phyloP scores from a whole-genome alignment of 441 rosid genomes.

The Pelargonium citronellum region DNA sequence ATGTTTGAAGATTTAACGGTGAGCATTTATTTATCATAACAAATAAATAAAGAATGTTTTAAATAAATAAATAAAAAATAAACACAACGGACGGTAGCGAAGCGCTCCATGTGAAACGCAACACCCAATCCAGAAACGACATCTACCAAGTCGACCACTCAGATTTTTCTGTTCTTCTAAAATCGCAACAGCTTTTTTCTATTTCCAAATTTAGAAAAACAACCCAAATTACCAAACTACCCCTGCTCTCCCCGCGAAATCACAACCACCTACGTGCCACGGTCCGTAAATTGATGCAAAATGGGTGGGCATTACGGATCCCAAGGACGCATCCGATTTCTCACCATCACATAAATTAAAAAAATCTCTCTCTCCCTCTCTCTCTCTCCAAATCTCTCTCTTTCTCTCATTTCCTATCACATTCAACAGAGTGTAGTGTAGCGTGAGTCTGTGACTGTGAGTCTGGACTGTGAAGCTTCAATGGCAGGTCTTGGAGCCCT shows the following conservation, averaged over 20 bases:
- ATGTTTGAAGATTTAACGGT: too few relatives aligned
- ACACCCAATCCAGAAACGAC: slow-evolving; percentile 15
- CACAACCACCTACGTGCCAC: background rate
- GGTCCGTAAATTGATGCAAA: slow-evolving; percentile 21
- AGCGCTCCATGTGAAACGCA: too few relatives aligned
- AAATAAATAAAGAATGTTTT: too few relatives aligned
- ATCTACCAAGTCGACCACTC: slow-evolving; percentile 25
- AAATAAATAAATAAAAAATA: too few relatives aligned
- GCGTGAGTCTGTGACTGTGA: background rate
- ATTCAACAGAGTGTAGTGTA: background rate
- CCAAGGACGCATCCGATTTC: slow-evolving; percentile 15
- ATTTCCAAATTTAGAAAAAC: background rate
- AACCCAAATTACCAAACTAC: background rate
- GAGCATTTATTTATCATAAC: too few relatives aligned
- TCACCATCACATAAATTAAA: background rate
- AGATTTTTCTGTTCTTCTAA: slow-evolving; percentile 14
- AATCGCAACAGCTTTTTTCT: background rate
- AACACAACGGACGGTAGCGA: too few relatives aligned
- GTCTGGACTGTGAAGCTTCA: background rate
- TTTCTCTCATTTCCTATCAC: background rate
- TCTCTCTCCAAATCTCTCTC: background rate
- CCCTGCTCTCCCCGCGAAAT: background rate
- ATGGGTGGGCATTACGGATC: slow-evolving; percentile 21
- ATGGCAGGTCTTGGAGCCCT: too few relatives aligned
- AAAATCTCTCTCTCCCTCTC: background rate